Evolutionary conservation across 768 basidiomycete species (phyloP), one percentile per base, ranked within the genome.

Genomic region (Leccinum longicurvipes): DNA sequence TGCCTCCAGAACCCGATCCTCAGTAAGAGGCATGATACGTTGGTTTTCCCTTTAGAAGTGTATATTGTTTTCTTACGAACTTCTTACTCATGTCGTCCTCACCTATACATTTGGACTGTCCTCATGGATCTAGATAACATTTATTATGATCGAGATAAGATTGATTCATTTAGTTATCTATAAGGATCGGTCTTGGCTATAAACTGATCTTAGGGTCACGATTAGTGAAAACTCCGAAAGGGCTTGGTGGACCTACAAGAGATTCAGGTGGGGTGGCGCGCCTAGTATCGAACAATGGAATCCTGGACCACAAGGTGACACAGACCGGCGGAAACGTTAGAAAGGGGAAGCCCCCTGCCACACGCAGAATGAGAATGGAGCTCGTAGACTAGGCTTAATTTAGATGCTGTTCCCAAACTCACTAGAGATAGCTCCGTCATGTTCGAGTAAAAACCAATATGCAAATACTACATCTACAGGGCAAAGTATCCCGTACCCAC

Each of bases 1-100:
- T 71, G 9, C 60, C 68, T 19, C 54, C 27, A 28, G 64, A 65
- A 54, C 49, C 39, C 10, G 44, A 56, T 41, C 24, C 21, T 19
- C 24, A 14, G 17, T 25, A 27, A 36, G 54, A 57, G 19, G 55
- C 21, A 32, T n/a, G 25, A 24, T 53, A n/a, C 12, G 3, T 47
- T 23, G 10, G 7, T 19, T 41, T 28, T 15, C 10, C 11, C 2
- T 42, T 45, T 17, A 15, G 46, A 24, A 44, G 29, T 42, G n/a
- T 11, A 27, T 42, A 47, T 50, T 50, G 17, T 50, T 39, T 27
- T 41, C 11, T 19, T 19, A 6, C 39, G 11, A 25, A 11, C 31
- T 11, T 44, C 39, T 34, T 58, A 7, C 47, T 19, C 25, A 12
- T 14, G 36, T 36, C 19, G 42, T 6, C 6, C 25, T n/a, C 49